These are phyloP conservation scores for Davidsoniella virescens DNA, from an alignment of 2,329 filamentous ascomycete genomes.

Conservation along the genomic window DNA sequence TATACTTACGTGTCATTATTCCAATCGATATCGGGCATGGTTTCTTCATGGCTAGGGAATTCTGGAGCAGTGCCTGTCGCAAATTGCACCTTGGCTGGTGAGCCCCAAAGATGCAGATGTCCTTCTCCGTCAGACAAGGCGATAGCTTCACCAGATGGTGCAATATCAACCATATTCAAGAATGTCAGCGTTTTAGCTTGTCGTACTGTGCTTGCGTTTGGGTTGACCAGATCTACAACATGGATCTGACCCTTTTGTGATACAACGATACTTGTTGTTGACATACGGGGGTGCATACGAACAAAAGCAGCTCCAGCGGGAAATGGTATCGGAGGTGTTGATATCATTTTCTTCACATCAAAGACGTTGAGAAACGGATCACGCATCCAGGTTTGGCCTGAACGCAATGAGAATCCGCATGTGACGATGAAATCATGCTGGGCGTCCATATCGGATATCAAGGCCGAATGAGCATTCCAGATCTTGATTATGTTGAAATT, in stretches of 20 bases:
- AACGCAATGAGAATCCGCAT: conserved; percentile 79
- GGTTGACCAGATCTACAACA: conserved; percentile 88
- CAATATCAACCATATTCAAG: conserved; percentile 68
- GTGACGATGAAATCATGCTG: conserved; percentile 91
- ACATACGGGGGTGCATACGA: conserved; percentile 89
- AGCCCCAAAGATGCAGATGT: conserved; percentile 75
- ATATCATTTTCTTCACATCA: conserved; percentile 77
- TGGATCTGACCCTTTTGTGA: conserved; percentile 89
- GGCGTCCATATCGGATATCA: conserved; percentile 93
- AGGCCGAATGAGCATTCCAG: conserved; percentile 79
- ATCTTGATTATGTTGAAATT: conserved; percentile 65
- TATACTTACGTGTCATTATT: conserved; percentile 47
- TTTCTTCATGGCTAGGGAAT: conserved; percentile 51
- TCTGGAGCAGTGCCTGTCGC: conserved; percentile 69
- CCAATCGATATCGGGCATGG: conserved; percentile 48
- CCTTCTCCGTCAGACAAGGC: conserved; percentile 66
- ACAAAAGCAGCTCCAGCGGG: conserved; percentile 88
- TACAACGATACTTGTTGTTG: conserved; percentile 84
- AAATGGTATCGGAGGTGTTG: conserved; percentile 79
- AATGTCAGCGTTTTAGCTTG: conserved; percentile 65
- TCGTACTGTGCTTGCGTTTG: conserved; percentile 69
- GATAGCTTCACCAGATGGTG: conserved; percentile 73
- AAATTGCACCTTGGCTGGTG: conserved; percentile 70
- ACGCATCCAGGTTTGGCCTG: conserved; percentile 55
- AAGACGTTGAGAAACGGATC: conserved; percentile 93